A percentile compares a stretch with the other conserved stretches of the same genome.
phyloP scores from a whole-genome alignment of 345 rosid genomes.

The Ceriops zippeliana region DNA sequence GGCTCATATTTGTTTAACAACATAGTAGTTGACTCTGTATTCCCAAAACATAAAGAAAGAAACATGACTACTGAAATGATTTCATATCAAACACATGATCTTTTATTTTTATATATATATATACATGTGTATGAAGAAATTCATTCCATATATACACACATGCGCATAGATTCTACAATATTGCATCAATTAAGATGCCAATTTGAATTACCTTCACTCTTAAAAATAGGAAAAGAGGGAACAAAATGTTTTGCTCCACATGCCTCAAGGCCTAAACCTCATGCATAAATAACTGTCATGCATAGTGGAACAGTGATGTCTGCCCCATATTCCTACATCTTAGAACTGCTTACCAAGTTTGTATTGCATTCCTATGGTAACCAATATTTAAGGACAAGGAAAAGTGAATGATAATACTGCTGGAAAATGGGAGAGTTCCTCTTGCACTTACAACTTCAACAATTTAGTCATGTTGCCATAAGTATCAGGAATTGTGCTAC shows the following conservation, averaged over 20 bases:
- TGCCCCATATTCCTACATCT: conserved; percentile 1
- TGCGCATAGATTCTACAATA: too few relatives aligned
- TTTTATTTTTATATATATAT: background rate
- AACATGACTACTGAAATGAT: background rate
- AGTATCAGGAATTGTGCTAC: conserved; percentile 65
- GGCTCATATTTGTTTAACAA: background rate
- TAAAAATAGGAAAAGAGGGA: too few relatives aligned
- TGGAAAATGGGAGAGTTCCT: too few relatives aligned
- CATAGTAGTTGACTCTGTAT: background rate
- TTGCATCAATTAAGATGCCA: too few relatives aligned
- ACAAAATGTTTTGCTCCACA: conserved; percentile 5
- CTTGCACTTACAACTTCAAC: conserved; percentile 75
- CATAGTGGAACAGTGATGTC: conserved; percentile 7
- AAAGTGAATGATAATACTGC: too few relatives aligned
- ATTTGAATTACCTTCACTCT: too few relatives aligned
- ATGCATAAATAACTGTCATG: background rate
- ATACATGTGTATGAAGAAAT: background rate
- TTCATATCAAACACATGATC: background rate
- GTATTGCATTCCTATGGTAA: background rate
- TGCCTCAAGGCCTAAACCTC: background rate
- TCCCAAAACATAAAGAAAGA: background rate
- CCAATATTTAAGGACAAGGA: too few relatives aligned
- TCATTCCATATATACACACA: background rate
- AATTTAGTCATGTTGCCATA: conserved; percentile 70
- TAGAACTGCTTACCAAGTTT: conserved; percentile 5